phyloP scores from a whole-genome alignment of 495 filamentous ascomycete species.

The Aspergillus mulundensis region DNA sequence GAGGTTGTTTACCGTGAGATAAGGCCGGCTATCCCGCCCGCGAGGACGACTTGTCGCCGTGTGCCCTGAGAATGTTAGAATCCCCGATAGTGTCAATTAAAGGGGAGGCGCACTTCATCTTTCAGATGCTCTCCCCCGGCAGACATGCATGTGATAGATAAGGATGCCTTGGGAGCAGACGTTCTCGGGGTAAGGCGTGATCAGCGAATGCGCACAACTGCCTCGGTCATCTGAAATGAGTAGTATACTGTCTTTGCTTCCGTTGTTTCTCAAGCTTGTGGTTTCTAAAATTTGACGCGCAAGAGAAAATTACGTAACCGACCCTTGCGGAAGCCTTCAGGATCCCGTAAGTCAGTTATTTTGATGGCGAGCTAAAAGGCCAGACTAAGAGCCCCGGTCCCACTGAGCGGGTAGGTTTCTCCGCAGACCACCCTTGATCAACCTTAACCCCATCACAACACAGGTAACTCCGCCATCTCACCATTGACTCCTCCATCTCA shows the following conservation, averaged over 20 bases:
- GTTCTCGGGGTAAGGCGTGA: background rate
- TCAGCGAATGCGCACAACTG: background rate
- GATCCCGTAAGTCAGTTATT: too few species aligned
- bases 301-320: background rate
- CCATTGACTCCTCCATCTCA: background rate
- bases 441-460: background rate
- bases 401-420: background rate
- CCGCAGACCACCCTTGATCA: background rate
- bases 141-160: conserved; percentile 61
- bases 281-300: background rate
- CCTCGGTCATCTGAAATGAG: conserved; percentile 1
- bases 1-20: conserved; percentile 64
- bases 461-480: background rate
- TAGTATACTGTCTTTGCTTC: background rate
- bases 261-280: background rate
- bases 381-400: background rate
- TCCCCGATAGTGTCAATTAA: background rate
- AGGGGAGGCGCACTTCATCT: conserved; percentile 64
- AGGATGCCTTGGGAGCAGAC: background rate
- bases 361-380: background rate
- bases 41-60: conserved; percentile 71
- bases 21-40: conserved; percentile 83
- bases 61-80: conserved; percentile 58
- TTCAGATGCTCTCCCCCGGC: conserved; percentile 70
- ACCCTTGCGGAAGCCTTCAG: too few species aligned